Percentiles rank a stretch among this genome's conserved stretches.
Evolutionary conservation across 495 filamentous ascomycete species (phyloP).

Genomic region (Penicillium ucsense): DNA sequence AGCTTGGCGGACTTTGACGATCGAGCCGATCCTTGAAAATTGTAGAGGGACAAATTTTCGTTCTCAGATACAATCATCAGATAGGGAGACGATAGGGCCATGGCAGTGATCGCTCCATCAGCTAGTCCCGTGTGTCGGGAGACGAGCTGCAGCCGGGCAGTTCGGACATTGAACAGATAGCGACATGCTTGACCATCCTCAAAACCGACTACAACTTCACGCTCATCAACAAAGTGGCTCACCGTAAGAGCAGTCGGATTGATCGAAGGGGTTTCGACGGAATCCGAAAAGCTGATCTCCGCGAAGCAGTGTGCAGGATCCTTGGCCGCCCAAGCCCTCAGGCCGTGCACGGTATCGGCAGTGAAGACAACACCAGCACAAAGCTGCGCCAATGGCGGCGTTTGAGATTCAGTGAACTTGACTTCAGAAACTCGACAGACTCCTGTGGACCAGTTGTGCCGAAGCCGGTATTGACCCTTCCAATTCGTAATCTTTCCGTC

Average conservation of each 20-base stretch:
- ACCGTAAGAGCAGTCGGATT: conserved; percentile 61
- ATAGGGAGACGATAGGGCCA: conserved; percentile 69
- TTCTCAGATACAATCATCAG: conserved; percentile 65
- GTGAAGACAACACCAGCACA: conserved; percentile 69
- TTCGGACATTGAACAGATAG: conserved; percentile 46
- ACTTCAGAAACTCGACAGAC: conserved; percentile 73
- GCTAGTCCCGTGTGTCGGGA: conserved; percentile 46
- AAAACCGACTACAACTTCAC: conserved; percentile 60
- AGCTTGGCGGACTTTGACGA: conserved; percentile 25
- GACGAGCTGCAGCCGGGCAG: conserved; percentile 30
- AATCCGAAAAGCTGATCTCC: conserved; percentile 13
- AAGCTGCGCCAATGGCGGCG: conserved; percentile 57
- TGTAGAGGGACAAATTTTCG: conserved; percentile 67
- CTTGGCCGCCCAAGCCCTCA: conserved; percentile 71
- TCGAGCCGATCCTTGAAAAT: conserved; percentile 28
- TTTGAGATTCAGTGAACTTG: conserved; percentile 46
- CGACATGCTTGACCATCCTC: conserved; percentile 62
- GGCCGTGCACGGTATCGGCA: conserved; percentile 56
- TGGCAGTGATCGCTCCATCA: conserved; percentile 60
- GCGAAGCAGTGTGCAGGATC: conserved; percentile 31
- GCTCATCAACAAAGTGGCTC: conserved; percentile 23
- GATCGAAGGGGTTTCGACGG: conserved; percentile 4
- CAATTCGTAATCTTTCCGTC: conserved; percentile 53
- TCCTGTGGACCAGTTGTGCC: conserved; percentile 86
- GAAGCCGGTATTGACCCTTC: conserved; percentile 84